Conservation (phyloP, 176 grass and related monocot genomes). For the Calamus simplicifolius region DNA sequence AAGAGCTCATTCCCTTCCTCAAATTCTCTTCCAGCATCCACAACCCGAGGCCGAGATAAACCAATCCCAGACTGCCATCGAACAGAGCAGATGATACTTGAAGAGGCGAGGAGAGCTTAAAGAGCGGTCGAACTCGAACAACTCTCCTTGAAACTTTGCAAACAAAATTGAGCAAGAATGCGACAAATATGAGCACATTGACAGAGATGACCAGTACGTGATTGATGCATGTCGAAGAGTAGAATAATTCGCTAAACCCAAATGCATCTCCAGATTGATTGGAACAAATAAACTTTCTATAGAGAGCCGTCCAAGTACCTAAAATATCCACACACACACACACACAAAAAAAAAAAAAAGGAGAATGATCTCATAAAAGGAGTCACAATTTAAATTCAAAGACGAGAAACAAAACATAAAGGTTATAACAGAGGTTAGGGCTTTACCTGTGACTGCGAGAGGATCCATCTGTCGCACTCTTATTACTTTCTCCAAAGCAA, state of each 20-base stretch:
- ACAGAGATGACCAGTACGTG: constrained; percentile 31
- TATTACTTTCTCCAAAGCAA: constrained; percentile 13
- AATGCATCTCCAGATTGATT: constrained; percentile 22
- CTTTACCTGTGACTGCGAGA: constrained; percentile 28
- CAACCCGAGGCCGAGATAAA: constrained; percentile 34
- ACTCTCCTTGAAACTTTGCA: constrained; percentile 28
- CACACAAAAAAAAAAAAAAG: not conserved
- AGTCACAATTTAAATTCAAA: not conserved
- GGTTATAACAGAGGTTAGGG: not conserved
- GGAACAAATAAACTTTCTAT: constrained; percentile 31
- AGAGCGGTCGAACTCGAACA: constrained; percentile 2
- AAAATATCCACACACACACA: not conserved
- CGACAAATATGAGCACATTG: constrained; percentile 8
- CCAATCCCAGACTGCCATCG: constrained; percentile 39
- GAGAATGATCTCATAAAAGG: not conserved
- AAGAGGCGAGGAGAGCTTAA: constrained; percentile 19
- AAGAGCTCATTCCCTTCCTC: not conserved
- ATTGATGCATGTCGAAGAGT: constrained; percentile 69
- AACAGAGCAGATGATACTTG: constrained; percentile 22
- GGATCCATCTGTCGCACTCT: constrained; percentile 22
- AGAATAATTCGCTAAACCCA: constrained; percentile 12
- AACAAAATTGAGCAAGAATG: constrained; percentile 30
- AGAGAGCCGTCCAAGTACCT: constrained; percentile 41
- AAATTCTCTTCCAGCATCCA: constrained; percentile 47
- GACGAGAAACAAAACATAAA: not conserved